phyloP scores from a whole-genome alignment of 1,139 yeast genomes.

The Blastobotrys capitulatus region DNA sequence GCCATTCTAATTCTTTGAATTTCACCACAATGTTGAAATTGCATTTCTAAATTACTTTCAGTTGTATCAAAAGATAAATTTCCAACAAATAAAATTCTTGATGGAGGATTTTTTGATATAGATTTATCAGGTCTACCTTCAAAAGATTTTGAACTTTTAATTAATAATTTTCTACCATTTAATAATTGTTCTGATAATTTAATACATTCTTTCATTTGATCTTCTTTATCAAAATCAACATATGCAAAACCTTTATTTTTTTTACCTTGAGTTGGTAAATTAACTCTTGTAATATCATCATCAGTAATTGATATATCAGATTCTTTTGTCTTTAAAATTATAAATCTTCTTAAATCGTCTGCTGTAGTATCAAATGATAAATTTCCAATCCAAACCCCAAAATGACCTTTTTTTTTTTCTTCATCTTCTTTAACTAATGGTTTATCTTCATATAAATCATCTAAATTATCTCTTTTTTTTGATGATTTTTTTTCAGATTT shows the following conservation, averaged over 20 bases:
- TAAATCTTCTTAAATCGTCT: slow-evolving; percentile 64
- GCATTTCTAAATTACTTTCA: slow-evolving; percentile 67
- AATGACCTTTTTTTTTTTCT: slow-evolving; percentile 41
- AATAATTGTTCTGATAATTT: slow-evolving; percentile 63
- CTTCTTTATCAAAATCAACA: slow-evolving; percentile 65
- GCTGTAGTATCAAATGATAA: slow-evolving; percentile 77
- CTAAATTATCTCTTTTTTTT: slow-evolving; percentile 8
- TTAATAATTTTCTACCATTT: slow-evolving; percentile 80
- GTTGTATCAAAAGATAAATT: slow-evolving; percentile 93
- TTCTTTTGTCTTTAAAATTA: slow-evolving; percentile 49
- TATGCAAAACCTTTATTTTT: slow-evolving; percentile 83
- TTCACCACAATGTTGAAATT: slow-evolving; percentile 75
- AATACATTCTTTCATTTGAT: slow-evolving; percentile 61
- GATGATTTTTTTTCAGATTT: slow-evolving; percentile 31
- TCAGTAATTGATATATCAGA: slow-evolving; percentile 35
- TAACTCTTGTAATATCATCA: slow-evolving; percentile 38
- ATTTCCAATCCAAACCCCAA: slow-evolving; percentile 94
- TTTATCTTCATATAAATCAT: slow-evolving; percentile 9
- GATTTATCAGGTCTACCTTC: slow-evolving; percentile 63
- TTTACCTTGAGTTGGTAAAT: slow-evolving; percentile 34
- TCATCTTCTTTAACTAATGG: slow-evolving; percentile 19
- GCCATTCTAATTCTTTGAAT: slow-evolving; percentile 86
- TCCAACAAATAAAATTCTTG: slow-evolving; percentile 86
- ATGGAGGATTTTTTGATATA: slow-evolving; percentile 58
- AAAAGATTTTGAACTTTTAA: slow-evolving; percentile 73